phyloP scores from a whole-genome alignment of 129 eudicot species.

The Arctium lappa region DNA sequence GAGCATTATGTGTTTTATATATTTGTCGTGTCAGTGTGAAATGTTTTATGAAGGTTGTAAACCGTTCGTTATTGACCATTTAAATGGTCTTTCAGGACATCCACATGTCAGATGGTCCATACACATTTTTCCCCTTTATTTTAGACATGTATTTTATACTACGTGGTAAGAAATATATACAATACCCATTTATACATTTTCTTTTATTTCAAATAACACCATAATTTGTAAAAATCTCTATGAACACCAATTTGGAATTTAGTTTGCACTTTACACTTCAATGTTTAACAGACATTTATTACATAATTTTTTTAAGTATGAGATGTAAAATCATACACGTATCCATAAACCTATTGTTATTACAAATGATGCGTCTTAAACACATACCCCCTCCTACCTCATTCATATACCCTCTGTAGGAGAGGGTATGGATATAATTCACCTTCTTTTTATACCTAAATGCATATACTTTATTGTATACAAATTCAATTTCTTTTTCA shows the following conservation, averaged over 20 bases:
- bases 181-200: not conserved
- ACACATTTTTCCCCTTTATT: not conserved
- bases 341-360: too few species aligned
- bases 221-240: not conserved
- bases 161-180: not conserved
- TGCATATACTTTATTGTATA: too few species aligned
- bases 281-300: not conserved
- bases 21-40: not conserved
- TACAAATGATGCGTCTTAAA: too few species aligned
- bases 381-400: too few species aligned
- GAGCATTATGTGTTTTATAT: not conserved
- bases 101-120: not conserved
- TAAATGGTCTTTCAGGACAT: not conserved
- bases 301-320: not conserved
- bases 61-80: not conserved
- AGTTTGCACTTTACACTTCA: not conserved
- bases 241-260: not conserved
- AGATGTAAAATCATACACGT: not conserved
- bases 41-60: not conserved
- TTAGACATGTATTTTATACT: not conserved
- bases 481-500: not conserved
- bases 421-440: too few species aligned
- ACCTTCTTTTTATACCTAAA: not conserved
- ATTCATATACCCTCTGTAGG: too few species aligned
- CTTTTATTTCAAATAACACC: not conserved